These are phyloP conservation scores for Erodium texanum DNA, from an alignment of 441 rosid species.

Conservation along the genomic window DNA sequence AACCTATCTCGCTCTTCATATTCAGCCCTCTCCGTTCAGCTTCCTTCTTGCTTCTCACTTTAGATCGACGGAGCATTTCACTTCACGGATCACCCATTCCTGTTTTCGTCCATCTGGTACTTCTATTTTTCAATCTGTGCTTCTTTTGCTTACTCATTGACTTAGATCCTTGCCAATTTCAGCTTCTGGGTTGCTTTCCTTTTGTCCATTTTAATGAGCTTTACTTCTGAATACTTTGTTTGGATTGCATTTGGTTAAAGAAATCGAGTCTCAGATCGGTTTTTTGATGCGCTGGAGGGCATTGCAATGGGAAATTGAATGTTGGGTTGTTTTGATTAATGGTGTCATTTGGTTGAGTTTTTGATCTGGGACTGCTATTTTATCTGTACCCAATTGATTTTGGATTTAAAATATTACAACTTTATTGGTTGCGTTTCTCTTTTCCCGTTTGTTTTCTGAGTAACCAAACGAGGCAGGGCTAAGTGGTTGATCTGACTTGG, in stretches of 20 bases:
- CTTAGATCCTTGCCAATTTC: not conserved
- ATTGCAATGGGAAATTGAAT: not conserved
- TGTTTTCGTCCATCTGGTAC: not conserved
- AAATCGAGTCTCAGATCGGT: conserved; percentile 2
- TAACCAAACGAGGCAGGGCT: not conserved
- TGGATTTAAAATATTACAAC: not conserved
- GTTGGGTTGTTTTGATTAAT: not conserved
- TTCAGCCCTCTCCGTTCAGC: not conserved
- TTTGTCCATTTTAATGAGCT: not conserved
- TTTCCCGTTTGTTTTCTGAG: not conserved
- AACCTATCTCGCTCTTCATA: too few relatives aligned
- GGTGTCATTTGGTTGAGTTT: not conserved
- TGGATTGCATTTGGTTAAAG: not conserved
- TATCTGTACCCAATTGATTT: not conserved
- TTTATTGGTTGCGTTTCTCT: not conserved
- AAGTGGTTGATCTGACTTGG: not conserved
- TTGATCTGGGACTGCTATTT: not conserved
- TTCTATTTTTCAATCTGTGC: not conserved
- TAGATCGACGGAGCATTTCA: not conserved
- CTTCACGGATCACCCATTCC: not conserved
- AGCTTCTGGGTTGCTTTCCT: not conserved
- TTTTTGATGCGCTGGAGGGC: not conserved
- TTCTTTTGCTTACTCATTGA: not conserved
- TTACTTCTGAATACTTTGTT: too few relatives aligned
- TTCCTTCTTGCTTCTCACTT: not conserved